phyloP scores from a whole-genome alignment of 352 stramenopile genomes.

The Globisporangium echinulatum region DNA sequence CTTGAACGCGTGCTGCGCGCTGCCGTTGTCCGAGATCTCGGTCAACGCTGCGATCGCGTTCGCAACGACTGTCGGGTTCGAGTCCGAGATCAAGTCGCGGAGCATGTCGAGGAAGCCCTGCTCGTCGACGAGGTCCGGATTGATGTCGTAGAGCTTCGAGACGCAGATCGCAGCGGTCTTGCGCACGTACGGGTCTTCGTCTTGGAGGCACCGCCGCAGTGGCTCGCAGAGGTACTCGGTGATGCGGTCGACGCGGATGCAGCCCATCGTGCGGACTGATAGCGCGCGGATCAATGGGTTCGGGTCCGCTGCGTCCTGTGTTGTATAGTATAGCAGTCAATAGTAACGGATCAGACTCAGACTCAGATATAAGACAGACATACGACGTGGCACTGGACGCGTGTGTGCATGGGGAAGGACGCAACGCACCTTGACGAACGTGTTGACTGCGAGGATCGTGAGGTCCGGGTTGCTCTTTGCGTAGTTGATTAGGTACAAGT shows the following conservation, averaged over 20 bases:
- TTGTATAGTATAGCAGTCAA: not conserved
- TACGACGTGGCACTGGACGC: not conserved
- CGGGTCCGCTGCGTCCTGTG: slow-evolving; percentile 70
- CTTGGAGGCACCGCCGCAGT: slow-evolving; percentile 90
- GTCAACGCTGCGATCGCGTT: slow-evolving; percentile 98
- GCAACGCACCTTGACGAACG: slow-evolving; percentile 88
- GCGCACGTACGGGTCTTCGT: slow-evolving; percentile 97
- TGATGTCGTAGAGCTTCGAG: slow-evolving; percentile 99
- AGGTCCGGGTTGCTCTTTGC: slow-evolving; percentile 99
- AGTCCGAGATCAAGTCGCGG: slow-evolving; percentile 97
- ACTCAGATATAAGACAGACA: not conserved
- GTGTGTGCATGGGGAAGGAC: not conserved
- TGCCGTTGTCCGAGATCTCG: slow-evolving; percentile 96
- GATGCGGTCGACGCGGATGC: slow-evolving; percentile 98
- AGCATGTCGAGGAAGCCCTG: slow-evolving; percentile 95
- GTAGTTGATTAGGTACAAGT: slow-evolving; percentile 99
- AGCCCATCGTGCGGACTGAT: slow-evolving; percentile 98
- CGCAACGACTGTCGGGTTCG: slow-evolving; percentile 97
- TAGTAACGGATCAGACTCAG: not conserved
- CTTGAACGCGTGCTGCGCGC: slow-evolving; percentile 85
- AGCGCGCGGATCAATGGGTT: slow-evolving; percentile 96
- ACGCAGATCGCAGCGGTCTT: slow-evolving; percentile 99
- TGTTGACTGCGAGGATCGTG: slow-evolving; percentile 99
- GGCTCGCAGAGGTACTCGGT: slow-evolving; percentile 98
- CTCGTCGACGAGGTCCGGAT: slow-evolving; percentile 94